phyloP scores from a whole-genome alignment of 805 yeast species.

The Wickerhamomyces xylosicus region DNA sequence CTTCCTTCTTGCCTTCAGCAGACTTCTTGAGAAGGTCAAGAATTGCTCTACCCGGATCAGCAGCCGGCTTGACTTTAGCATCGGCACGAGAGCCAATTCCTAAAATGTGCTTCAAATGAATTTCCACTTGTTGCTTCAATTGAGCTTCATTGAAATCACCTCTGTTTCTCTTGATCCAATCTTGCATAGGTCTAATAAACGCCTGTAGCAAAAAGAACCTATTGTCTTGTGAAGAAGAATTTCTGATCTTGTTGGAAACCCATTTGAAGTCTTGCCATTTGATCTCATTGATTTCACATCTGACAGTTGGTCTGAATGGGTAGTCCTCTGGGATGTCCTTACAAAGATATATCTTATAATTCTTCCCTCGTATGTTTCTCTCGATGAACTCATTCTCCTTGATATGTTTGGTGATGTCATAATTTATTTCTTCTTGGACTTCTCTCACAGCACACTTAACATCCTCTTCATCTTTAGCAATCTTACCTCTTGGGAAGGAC shows the following conservation, averaged over 20 bases:
- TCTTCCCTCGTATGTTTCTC: conserved; percentile 73
- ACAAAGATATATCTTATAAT: conserved; percentile 72
- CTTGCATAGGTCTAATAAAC: conserved; percentile 31
- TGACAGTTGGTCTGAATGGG: conserved; percentile 68
- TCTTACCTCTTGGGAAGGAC: conserved; percentile 97
- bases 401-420: conserved; percentile 61
- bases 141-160: conserved; percentile 41
- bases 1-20: conserved; percentile 20
- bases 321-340: conserved; percentile 69
- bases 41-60: conserved; percentile 72
- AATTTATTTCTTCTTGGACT: conserved; percentile 89
- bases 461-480: conserved; percentile 87
- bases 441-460: conserved; percentile 86
- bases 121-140: conserved; percentile 52
- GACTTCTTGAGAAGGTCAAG: conserved; percentile 49
- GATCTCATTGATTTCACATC: conserved; percentile 80
- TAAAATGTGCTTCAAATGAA: conserved; percentile 50
- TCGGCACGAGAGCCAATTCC: conserved; percentile 35
- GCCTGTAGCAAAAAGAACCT: conserved; percentile 27
- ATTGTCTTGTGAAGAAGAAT: conserved; percentile 10
- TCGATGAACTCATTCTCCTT: conserved; percentile 69
- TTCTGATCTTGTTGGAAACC: conserved; percentile 20
- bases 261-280: conserved; percentile 63
- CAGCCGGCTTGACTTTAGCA: conserved; percentile 11
- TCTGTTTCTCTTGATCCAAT: conserved; percentile 48